Percentiles rank a stretch among this genome's conserved stretches.
Conservation (phyloP, 257 asterid species). For the Leptodermis oblonga region DNA sequence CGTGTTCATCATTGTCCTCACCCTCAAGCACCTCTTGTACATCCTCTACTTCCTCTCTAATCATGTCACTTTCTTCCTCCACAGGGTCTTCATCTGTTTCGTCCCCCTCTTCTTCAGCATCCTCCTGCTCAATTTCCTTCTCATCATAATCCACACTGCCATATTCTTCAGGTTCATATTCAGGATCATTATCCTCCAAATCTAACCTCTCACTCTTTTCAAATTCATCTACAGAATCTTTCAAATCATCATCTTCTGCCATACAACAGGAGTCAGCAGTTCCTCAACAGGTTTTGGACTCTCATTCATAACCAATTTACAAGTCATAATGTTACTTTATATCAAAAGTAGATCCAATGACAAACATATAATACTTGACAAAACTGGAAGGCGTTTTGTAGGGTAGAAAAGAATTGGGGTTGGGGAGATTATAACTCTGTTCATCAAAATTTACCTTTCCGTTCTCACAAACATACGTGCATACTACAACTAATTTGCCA, state of each 20-base stretch:
- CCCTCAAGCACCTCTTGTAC: constrained; percentile 62
- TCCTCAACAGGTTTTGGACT: constrained; percentile 12
- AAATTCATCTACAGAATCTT: constrained; percentile 68
- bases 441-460: too few relatives aligned
- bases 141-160: constrained; percentile 80
- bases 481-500: not conserved
- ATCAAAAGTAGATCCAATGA: constrained; percentile 1
- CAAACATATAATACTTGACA: not conserved
- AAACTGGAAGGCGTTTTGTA: not conserved
- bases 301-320: constrained; percentile 12
- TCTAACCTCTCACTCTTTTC: constrained; percentile 85
- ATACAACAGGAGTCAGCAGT: constrained; percentile 30
- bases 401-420: not conserved
- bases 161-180: constrained; percentile 88
- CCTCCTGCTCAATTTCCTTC: constrained; percentile 70
- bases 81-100: constrained; percentile 62
- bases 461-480: not conserved
- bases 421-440: not conserved
- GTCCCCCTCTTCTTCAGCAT: constrained; percentile 55
- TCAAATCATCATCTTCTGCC: constrained; percentile 59
- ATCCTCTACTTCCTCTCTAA: constrained; percentile 63
- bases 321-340: not conserved
- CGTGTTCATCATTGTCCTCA: constrained; percentile 59
- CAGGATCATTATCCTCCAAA: constrained; percentile 96
- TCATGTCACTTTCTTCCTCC: constrained; percentile 61